Conservation (phyloP, 805 yeast genomes). For the Hanseniaspora mollemarum region DNA sequence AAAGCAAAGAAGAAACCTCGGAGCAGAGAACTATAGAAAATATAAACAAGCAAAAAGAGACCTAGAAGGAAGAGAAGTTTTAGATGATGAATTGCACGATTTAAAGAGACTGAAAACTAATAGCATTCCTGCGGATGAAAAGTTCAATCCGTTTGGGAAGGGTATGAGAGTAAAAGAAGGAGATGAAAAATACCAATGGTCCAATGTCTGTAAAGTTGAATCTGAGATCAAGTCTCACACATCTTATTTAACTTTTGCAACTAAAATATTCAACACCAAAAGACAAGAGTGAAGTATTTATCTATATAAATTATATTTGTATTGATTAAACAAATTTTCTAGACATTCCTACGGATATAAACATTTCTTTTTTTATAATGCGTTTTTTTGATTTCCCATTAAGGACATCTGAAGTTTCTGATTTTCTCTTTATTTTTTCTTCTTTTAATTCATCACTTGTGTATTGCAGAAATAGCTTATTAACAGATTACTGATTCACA, state of each 20-base stretch:
- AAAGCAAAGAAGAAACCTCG: conserved; percentile 55
- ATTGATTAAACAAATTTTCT: too few species aligned
- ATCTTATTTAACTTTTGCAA: conserved; percentile 85
- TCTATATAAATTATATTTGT: conserved; percentile 6
- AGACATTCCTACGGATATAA: background rate
- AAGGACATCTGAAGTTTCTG: background rate
- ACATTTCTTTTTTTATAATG: background rate
- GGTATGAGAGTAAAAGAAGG: conserved; percentile 82
- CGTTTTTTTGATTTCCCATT: background rate
- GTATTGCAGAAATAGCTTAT: background rate
- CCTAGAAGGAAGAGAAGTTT: conserved; percentile 22
- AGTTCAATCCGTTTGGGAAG: conserved; percentile 86
- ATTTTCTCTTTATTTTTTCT: background rate
- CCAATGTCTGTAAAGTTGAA: conserved; percentile 71
- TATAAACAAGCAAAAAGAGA: conserved; percentile 23
- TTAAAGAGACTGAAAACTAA: conserved; percentile 16
- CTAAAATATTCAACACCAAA: conserved; percentile 28
- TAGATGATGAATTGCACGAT: conserved; percentile 18
- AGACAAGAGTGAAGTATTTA: conserved; percentile 19
- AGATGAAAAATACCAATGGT: conserved; percentile 69
- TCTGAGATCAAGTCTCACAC: conserved; percentile 86
- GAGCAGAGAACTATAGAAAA: conserved; percentile 45
- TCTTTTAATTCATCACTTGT: background rate
- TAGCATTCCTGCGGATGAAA: conserved; percentile 34
- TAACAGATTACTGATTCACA: background rate